These are phyloP conservation scores for Candida morakotiae DNA, from an alignment of 805 yeast species.

Conservation along the genomic window DNA sequence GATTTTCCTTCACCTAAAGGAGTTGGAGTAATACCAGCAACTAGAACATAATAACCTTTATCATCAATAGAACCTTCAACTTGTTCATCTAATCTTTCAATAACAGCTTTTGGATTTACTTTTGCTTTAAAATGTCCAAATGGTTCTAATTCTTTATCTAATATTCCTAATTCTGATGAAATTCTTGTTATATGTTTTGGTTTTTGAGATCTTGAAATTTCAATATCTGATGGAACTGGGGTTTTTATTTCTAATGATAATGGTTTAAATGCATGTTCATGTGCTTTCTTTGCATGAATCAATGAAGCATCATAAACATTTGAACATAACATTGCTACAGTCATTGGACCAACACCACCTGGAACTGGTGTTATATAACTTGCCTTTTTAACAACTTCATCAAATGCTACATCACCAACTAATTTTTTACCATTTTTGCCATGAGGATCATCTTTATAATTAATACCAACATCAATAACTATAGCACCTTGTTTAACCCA, in stretches of 20 bases:
- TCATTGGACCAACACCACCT: conserved; percentile 99
- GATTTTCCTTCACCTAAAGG: conserved; percentile 98
- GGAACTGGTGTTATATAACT: conserved; percentile 91
- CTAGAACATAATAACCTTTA: conserved; percentile 84
- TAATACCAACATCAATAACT: conserved; percentile 93
- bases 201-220: conserved; percentile 79
- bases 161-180: conserved; percentile 80
- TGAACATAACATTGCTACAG: conserved; percentile 90
- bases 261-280: conserved; percentile 49
- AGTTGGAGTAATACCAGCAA: conserved; percentile 97
- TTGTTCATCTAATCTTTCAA: conserved; percentile 57
- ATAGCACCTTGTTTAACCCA: conserved; percentile 83
- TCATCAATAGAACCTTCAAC: conserved; percentile 58
- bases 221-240: conserved; percentile 92
- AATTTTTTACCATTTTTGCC: conserved; percentile 75
- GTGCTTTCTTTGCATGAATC: conserved; percentile 44
- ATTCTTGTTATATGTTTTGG: conserved; percentile 78
- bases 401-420: conserved; percentile 95
- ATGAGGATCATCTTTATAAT: conserved; percentile 72
- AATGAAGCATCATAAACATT: conserved; percentile 82
- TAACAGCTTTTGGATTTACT: conserved; percentile 60
- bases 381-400: conserved; percentile 57
- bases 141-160: conserved; percentile 75
- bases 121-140: conserved; percentile 91
- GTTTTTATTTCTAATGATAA: conserved; percentile 43